A percentile compares a stretch with the other conserved stretches of the same genome.
phyloP scores from a whole-genome alignment of 441 rosid genomes.

The Hura crepitans region DNA sequence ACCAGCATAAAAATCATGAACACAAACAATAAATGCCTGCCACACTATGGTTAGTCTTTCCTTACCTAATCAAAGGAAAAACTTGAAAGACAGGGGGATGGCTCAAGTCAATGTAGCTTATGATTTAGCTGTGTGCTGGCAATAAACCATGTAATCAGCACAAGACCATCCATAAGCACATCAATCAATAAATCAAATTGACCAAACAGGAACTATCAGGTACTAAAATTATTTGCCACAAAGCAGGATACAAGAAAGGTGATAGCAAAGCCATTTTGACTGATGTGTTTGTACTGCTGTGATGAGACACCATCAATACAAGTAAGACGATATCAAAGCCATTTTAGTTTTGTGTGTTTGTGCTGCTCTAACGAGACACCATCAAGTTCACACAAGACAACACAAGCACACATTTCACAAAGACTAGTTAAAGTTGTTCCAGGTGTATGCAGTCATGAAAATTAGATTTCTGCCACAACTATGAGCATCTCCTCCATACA shows the following conservation, averaged over 20 bases:
- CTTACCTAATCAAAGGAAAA: constrained; percentile 15
- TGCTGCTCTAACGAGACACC: background rate
- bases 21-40: constrained; percentile 3
- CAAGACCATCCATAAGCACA: constrained; percentile 44
- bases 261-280: too few relatives aligned
- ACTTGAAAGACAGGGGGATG: constrained; percentile 15
- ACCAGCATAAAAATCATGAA: background rate
- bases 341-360: background rate
- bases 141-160: constrained; percentile 27
- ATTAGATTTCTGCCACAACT: background rate
- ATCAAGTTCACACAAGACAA: too few relatives aligned
- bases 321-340: too few relatives aligned
- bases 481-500: background rate
- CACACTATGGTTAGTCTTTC: constrained; percentile 24
- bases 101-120: constrained; percentile 35
- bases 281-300: too few relatives aligned
- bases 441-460: background rate
- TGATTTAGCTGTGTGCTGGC: constrained; percentile 43
- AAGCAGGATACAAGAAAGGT: too few relatives aligned
- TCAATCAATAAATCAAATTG: background rate
- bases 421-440: background rate
- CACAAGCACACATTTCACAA: background rate
- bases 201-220: background rate
- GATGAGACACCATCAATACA: too few relatives aligned
- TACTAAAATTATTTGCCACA: too few relatives aligned